Evolutionary conservation across 2,329 filamentous ascomycete species (phyloP).

Genomic region (Penicillium hordei): DNA sequence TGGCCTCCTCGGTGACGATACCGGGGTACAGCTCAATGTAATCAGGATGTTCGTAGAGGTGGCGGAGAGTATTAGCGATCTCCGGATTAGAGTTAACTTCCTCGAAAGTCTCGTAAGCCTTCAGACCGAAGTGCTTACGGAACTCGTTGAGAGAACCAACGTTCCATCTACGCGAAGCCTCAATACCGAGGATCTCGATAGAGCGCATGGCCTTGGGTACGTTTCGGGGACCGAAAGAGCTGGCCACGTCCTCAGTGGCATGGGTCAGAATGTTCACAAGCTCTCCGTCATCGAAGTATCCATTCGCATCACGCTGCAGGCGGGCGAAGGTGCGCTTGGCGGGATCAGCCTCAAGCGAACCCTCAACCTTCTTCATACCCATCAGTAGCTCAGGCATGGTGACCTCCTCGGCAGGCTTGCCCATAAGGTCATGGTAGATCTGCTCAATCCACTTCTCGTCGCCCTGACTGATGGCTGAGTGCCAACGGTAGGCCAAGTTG

Average conservation of each 20-base stretch:
- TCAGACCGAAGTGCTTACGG: slow-evolving; percentile 75
- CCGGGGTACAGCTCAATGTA: slow-evolving; percentile 79
- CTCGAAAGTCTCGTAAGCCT: slow-evolving; percentile 73
- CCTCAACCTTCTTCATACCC: slow-evolving; percentile 64
- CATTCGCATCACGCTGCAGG: slow-evolving; percentile 64
- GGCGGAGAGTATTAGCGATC: slow-evolving; percentile 63
- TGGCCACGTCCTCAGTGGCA: slow-evolving; percentile 67
- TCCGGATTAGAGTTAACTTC: slow-evolving; percentile 78
- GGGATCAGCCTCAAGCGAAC: slow-evolving; percentile 64
- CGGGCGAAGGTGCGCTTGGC: slow-evolving; percentile 66
- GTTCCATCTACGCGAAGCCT: slow-evolving; percentile 75
- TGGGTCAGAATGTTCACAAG: slow-evolving; percentile 68
- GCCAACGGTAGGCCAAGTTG: slow-evolving; percentile 85
- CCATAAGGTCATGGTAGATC: slow-evolving; percentile 64
- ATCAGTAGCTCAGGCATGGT: slow-evolving; percentile 60
- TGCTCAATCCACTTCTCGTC: slow-evolving; percentile 80
- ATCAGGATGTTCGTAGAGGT: slow-evolving; percentile 70
- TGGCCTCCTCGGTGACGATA: slow-evolving; percentile 72
- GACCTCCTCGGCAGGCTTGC: slow-evolving; percentile 58
- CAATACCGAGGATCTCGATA: slow-evolving; percentile 77
- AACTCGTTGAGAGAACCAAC: slow-evolving; percentile 80
- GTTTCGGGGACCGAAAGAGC: slow-evolving; percentile 69
- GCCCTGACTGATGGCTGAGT: slow-evolving; percentile 71
- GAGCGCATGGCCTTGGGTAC: slow-evolving; percentile 72
- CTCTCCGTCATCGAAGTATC: slow-evolving; percentile 72